phyloP scores from a whole-genome alignment of 1,284 basidiomycete genomes.

The Heliocybe sulcata region DNA sequence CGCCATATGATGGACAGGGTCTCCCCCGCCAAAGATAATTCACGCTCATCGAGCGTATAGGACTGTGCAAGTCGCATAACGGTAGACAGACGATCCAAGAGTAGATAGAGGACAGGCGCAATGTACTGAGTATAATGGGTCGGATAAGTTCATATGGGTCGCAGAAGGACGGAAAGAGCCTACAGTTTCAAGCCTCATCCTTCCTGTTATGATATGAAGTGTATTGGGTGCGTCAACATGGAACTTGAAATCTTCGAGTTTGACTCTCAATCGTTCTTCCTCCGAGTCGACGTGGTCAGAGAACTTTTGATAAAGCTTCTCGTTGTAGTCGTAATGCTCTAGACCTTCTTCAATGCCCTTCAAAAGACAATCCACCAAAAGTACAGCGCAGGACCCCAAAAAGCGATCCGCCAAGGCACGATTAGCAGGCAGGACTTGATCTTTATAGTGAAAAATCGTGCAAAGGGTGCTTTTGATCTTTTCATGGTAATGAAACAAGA shows the following conservation, averaged over 20 bases:
- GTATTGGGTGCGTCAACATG: constrained; percentile 2
- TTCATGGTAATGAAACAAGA: neutral
- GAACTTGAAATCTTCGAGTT: constrained; percentile 1
- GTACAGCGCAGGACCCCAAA: neutral
- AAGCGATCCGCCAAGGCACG: neutral
- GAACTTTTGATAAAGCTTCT: neutral
- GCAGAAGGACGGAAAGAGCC: neutral
- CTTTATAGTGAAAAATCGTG: neutral
- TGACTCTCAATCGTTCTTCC: constrained; percentile 1
- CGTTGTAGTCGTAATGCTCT: neutral
- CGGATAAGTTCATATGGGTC: neutral
- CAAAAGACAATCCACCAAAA: neutral
- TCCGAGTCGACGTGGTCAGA: constrained; percentile 1
- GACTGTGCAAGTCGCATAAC: neutral
- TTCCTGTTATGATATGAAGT: constrained; percentile 1
- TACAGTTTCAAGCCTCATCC: constrained; percentile 4
- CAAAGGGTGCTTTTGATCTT: neutral
- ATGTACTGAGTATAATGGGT: neutral
- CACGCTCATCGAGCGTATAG: neutral
- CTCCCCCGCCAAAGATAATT: neutral
- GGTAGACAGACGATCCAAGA: neutral
- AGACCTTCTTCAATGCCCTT: neutral
- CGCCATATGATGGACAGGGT: neutral
- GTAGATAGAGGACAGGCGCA: neutral
- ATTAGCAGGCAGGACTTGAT: neutral